Conservation (phyloP, 257 asterid genomes). For the Craterostigma plantagineum region DNA sequence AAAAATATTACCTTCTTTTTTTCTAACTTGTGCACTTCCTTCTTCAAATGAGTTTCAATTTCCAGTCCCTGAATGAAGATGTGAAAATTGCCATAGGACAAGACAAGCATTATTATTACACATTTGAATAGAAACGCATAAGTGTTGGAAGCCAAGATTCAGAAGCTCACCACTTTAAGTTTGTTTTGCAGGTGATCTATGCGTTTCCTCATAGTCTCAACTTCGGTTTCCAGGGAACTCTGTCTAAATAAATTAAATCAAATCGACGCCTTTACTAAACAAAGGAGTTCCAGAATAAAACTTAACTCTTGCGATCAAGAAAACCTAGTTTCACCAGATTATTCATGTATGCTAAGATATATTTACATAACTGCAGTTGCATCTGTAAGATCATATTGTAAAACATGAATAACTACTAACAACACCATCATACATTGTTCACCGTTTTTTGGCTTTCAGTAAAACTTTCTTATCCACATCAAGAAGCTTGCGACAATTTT, state of each 20-base stretch:
- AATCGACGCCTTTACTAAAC: background rate
- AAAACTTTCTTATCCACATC: too few species aligned
- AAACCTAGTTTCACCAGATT: too few species aligned
- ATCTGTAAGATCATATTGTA: too few species aligned
- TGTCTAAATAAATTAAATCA: constrained; percentile 59
- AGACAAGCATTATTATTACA: background rate
- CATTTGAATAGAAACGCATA: background rate
- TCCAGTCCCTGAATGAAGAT: constrained; percentile 52
- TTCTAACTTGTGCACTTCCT: constrained; percentile 41
- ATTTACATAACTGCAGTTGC: too few species aligned
- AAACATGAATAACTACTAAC: too few species aligned
- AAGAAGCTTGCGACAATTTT: too few species aligned
- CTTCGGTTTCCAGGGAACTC: constrained; percentile 79
- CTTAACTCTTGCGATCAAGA: too few species aligned
- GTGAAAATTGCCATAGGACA: background rate
- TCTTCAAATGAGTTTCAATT: constrained; percentile 78
- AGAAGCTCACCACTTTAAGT: constrained; percentile 47
- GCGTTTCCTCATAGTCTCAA: constrained; percentile 44
- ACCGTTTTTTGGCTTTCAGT: too few species aligned
- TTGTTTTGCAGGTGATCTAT: constrained; percentile 51
- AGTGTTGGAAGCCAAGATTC: constrained; percentile 1
- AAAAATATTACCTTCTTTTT: constrained; percentile 44
- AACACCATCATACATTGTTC: too few species aligned
- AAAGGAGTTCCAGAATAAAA: too few species aligned
- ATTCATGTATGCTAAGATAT: too few species aligned